A percentile compares a stretch with the other conserved stretches of the same genome.
Conservation (phyloP, 2,329 filamentous ascomycete species). For the Geosmithia flava region DNA sequence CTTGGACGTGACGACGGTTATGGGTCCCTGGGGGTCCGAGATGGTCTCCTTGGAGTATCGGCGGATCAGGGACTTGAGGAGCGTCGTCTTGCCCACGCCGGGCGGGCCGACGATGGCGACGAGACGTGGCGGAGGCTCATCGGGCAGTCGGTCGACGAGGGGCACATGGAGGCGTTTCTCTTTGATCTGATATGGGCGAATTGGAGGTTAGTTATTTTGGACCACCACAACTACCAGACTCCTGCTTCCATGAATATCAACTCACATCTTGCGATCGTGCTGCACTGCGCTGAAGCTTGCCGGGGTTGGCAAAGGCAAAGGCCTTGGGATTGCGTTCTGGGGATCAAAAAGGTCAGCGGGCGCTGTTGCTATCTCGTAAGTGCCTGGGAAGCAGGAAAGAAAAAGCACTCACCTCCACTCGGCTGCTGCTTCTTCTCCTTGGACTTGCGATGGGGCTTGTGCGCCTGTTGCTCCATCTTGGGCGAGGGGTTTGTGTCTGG, state of each 20-base stretch:
- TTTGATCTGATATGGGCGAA: conserved; percentile 51
- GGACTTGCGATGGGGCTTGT: conserved; percentile 72
- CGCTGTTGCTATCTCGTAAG: not conserved
- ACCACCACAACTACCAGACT: too few species aligned
- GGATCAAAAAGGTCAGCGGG: conserved; percentile 7
- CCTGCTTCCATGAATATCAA: not conserved
- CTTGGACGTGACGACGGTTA: conserved; percentile 95
- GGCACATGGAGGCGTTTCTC: conserved; percentile 95
- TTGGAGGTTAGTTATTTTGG: not conserved
- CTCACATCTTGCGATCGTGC: conserved; percentile 59
- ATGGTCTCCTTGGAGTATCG: conserved; percentile 94
- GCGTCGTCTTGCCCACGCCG: conserved; percentile 88
- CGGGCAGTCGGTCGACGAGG: conserved; percentile 86
- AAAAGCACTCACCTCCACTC: conserved; percentile 37
- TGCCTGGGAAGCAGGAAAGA: not conserved
- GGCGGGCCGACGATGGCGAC: conserved; percentile 92
- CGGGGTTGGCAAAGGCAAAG: conserved; percentile 74
- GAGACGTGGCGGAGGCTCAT: conserved; percentile 86
- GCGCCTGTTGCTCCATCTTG: conserved; percentile 69
- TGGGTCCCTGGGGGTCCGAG: conserved; percentile 76
- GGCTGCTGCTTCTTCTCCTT: conserved; percentile 65
- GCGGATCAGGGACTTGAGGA: conserved; percentile 87
- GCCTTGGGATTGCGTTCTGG: conserved; percentile 76
- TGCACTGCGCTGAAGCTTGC: conserved; percentile 64
- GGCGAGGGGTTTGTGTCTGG: conserved; percentile 3